These are phyloP conservation scores for Amniculicola lignicola DNA, from an alignment of 495 filamentous ascomycete species.

Conservation along the genomic window DNA sequence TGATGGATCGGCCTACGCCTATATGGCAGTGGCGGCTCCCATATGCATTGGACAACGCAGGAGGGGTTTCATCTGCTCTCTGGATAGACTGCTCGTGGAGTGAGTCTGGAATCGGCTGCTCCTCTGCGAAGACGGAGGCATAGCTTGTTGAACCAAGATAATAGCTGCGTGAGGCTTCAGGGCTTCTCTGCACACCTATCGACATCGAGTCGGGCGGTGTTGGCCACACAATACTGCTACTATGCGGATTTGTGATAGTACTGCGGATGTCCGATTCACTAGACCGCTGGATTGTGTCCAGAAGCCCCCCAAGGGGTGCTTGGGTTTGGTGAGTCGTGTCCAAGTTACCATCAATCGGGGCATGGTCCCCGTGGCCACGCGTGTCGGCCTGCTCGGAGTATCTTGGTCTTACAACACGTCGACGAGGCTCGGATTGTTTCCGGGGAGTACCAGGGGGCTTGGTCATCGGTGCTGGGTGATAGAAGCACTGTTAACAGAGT, in stretches of 20 bases:
- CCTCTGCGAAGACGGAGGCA: slow-evolving; percentile 25
- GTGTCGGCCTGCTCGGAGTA: slow-evolving; percentile 8
- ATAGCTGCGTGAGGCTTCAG: slow-evolving; percentile 6
- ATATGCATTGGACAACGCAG: not conserved
- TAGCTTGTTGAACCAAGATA: slow-evolving; percentile 32
- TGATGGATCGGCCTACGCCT: slow-evolving; percentile 6
- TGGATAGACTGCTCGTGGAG: slow-evolving; percentile 15
- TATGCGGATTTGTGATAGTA: too few relatives aligned
- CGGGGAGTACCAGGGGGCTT: slow-evolving; percentile 26
- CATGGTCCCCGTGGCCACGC: slow-evolving; percentile 18
- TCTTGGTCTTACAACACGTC: slow-evolving; percentile 12
- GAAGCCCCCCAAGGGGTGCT: too few relatives aligned
- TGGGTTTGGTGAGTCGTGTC: slow-evolving; percentile 3
- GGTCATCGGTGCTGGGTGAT: slow-evolving; percentile 29
- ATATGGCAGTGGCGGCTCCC: slow-evolving; percentile 18
- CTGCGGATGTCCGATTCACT: too few relatives aligned
- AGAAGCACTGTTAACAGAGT: slow-evolving; percentile 17
- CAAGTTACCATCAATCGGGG: slow-evolving; percentile 1
- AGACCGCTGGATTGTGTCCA: too few relatives aligned
- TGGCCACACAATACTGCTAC: slow-evolving; percentile 7
- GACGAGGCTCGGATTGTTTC: slow-evolving; percentile 23
- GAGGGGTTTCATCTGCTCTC: slow-evolving; percentile 1
- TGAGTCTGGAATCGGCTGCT: slow-evolving; percentile 19
- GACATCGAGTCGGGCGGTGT: slow-evolving; percentile 15
- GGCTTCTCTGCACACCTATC: not conserved